Base-by-base conservation (phyloP, 331 rosid species). In the Phaseolus coccineus region DNA sequence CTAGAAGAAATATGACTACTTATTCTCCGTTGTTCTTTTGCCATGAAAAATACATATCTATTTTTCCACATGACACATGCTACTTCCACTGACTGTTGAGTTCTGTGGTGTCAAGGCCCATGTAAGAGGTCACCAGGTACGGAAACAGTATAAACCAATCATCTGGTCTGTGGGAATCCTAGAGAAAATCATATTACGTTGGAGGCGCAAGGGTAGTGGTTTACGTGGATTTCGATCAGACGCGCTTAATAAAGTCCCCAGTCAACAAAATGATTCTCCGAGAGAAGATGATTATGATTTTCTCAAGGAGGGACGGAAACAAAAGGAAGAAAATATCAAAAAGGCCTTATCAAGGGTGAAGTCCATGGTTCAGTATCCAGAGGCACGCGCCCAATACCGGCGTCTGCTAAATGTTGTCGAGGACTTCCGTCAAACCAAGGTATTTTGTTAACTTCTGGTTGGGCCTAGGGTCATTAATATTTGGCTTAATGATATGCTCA, bases 281-380 rank as follows among this genome's bases (percentile, higher is more conserved):
- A 80, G 83, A 48, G 92, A 88, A 51, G 97, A 93, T 81, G 97
- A 91, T 71, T 82, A 90, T 61, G 98, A 93, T 88, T 89, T 82
- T 88, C 88, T 93, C 10, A 91, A 91, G 89, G 85, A 93, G 74
- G 98, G 98, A 35, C 84, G 96, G 79, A 93, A 84, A 76, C 98
- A 91, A 73, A 93, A 88, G 22, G 98, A 91, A 83, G 94, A 91
- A 73, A 91, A 92, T 77, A 87, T 91, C 75, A 87, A 93, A 81
- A 93, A 91, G 86, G 98, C 98, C 10, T 94, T 93, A 55, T 58
- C 92, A n/a, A 93, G 98, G 84, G 98, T 93, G 64, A 93, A 90
- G 88, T 91, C 98, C 68, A 93, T 93, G 98, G 97, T 87, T 86
- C 98, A 91, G 74, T 90, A 93, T 90, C 97, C 97, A 2, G 97